These are phyloP conservation scores for Flaveria trinervia DNA, from an alignment of 129 eudicot genomes.

Conservation along the genomic window DNA sequence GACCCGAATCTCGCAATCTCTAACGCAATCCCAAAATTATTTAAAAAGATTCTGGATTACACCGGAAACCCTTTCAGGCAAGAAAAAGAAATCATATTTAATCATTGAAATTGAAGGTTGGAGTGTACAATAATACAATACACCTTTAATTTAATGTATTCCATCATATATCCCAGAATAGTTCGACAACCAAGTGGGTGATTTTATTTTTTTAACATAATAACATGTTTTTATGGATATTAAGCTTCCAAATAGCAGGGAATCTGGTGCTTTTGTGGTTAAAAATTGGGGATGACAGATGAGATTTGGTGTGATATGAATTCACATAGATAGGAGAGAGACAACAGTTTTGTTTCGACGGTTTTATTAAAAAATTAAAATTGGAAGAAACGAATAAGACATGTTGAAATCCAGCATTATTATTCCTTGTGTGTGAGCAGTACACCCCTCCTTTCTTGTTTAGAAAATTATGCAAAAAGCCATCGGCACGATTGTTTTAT, in stretches of 20 bases:
- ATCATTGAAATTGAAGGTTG: constrained; percentile 23
- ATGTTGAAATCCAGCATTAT: constrained; percentile 3
- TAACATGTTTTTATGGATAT: constrained; percentile 2
- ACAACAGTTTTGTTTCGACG: background rate
- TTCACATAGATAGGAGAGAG: background rate
- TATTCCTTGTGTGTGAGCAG: background rate
- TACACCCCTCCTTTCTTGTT: background rate
- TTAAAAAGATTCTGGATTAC: constrained; percentile 21
- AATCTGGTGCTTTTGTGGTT: constrained; percentile 25
- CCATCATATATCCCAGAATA: constrained; percentile 1
- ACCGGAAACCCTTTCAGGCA: constrained; percentile 34
- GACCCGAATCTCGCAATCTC: constrained; percentile 24
- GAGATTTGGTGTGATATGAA: background rate
- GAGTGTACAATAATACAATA: background rate
- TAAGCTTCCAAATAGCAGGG: background rate
- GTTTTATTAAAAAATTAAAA: background rate
- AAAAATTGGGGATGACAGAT: constrained; percentile 2
- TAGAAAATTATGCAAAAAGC: background rate
- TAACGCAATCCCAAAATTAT: constrained; percentile 5
- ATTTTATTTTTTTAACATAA: no score
- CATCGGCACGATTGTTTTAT: no score
- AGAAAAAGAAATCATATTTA: constrained; percentile 3
- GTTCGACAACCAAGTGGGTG: constrained; percentile 16
- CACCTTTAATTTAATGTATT: constrained; percentile 25
- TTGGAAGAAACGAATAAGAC: constrained; percentile 32